Evolutionary conservation across 1,139 yeast genomes (phyloP), one percentile per base, ranked within the genome.

Genomic region (Lodderomyces jiufengensis): DNA sequence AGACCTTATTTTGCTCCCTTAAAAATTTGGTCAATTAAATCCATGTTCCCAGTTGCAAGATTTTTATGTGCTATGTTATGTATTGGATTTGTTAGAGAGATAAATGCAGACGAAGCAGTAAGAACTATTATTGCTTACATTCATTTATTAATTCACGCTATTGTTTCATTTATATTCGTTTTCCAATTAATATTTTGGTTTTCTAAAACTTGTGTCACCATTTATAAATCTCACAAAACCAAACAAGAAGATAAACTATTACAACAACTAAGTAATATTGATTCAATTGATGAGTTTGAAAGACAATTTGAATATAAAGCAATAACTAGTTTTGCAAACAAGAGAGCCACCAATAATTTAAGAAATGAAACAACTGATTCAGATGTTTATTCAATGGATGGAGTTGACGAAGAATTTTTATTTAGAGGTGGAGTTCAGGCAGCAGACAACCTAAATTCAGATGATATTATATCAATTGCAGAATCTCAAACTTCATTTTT

Each of bases 1-100:
- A 56, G 61, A 31, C 82, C 82, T 1, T 66, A 58, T 41, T 75
- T 53, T 47, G 59, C 65, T 14, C 54, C 49, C 24, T 46, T 70
- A 25, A 52, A 61, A n/a, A 63, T 68, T 63, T 57, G 61, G 26
- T 59, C 73, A 5, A 50, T 71, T 8, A 57, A 62, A 31, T 57
- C 67, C 49, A 53, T 64, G 31, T 49, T 66, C 9, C 70, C 68
- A 2, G 39, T 58, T 5, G 69, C 73, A 1, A 58, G 65, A 34
- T 48, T 71, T 3, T 29, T 68, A 4, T 61, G 65, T 11, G 57
- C 73, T 0, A 34, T 67, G 2, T 49, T 74, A 29, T 66, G 70
- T 40, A 55, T 73, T n/a, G 69, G 76, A 1, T 71, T 58, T 36
- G 54, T 73, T 27, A 46, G 46, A 11, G 50, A 52, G 21, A 45